phyloP scores from a whole-genome alignment of 2,329 filamentous ascomycete genomes.

The Penicillium carneum region DNA sequence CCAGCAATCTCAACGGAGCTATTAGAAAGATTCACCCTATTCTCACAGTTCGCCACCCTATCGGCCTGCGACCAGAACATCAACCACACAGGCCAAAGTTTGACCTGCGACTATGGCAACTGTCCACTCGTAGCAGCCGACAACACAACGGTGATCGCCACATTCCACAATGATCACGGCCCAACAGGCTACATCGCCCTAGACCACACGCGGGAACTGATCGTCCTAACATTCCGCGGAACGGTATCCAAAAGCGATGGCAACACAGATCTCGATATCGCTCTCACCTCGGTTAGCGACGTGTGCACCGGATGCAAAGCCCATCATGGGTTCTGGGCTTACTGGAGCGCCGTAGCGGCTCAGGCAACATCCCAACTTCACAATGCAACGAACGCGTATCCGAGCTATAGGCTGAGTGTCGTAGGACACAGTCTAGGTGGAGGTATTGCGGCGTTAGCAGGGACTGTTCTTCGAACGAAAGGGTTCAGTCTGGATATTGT shows the following conservation, averaged over 20 bases:
- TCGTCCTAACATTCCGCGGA: slow-evolving; percentile 4
- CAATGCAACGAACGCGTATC: neutral
- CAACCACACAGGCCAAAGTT: slow-evolving; percentile 3
- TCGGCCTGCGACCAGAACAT: slow-evolving; percentile 8
- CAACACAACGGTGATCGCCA: slow-evolving; percentile 1
- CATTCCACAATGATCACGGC: neutral
- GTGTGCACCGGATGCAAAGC: neutral
- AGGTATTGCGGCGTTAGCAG: neutral
- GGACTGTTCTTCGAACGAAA: neutral
- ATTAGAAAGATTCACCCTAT: slow-evolving; percentile 1
- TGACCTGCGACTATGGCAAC: slow-evolving; percentile 2
- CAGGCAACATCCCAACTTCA: neutral
- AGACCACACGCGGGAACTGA: slow-evolving; percentile 5
- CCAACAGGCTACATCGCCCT: slow-evolving; percentile 10
- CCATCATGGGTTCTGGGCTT: slow-evolving; percentile 7
- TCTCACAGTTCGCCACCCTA: slow-evolving; percentile 4
- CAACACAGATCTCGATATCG: neutral
- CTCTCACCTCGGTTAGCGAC: neutral
- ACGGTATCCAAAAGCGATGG: neutral
- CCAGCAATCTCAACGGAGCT: slow-evolving; percentile 8
- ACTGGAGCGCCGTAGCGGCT: neutral
- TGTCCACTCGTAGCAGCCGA: slow-evolving; percentile 4
- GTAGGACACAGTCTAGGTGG: slow-evolving; percentile 9
- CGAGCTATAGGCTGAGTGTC: neutral
- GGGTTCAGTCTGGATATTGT: slow-evolving; percentile 4